Percentiles rank a stretch among this genome's conserved stretches.
Conservation (phyloP, 495 filamentous ascomycete genomes). For the Lepraria neglecta region DNA sequence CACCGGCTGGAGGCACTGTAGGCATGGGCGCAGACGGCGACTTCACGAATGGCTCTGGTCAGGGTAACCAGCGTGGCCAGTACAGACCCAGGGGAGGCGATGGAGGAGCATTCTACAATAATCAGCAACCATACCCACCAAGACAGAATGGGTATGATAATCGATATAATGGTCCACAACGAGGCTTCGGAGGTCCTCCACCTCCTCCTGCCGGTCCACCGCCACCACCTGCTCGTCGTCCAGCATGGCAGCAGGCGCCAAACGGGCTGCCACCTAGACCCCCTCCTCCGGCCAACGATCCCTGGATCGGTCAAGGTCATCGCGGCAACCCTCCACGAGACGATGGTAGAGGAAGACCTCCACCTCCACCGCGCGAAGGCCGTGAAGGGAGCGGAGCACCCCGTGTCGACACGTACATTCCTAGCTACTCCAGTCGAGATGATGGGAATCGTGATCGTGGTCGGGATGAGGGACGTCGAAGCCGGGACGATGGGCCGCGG, state of each 20-base stretch:
- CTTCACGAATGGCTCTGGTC: slow-evolving; percentile 36
- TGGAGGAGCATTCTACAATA: slow-evolving; percentile 17
- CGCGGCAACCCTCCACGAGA: slow-evolving; percentile 15
- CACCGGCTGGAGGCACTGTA: slow-evolving; percentile 80
- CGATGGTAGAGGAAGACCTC: slow-evolving; percentile 19
- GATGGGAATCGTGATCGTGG: slow-evolving; percentile 21
- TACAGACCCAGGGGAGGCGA: slow-evolving; percentile 17
- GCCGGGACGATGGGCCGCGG: slow-evolving; percentile 25
- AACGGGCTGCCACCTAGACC: slow-evolving; percentile 29
- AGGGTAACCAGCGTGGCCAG: slow-evolving; percentile 17
- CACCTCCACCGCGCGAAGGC: slow-evolving; percentile 19
- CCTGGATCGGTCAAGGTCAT: slow-evolving; percentile 16
- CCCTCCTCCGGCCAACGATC: slow-evolving; percentile 26
- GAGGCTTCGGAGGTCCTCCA: slow-evolving; percentile 86
- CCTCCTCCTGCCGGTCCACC: slow-evolving; percentile 37
- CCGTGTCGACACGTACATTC: slow-evolving; percentile 32
- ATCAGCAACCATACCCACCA: slow-evolving; percentile 20
- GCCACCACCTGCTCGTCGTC: slow-evolving; percentile 23
- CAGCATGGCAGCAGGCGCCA: slow-evolving; percentile 25
- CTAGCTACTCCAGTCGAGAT: slow-evolving; percentile 26
- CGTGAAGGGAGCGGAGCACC: slow-evolving; percentile 10
- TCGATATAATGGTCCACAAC: slow-evolving; percentile 24
- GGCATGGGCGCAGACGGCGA: slow-evolving; percentile 66
- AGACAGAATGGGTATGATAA: slow-evolving; percentile 22
- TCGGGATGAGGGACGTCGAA: slow-evolving; percentile 20